Conservation (phyloP, 768 basidiomycete genomes). For the Candolleomyces aberdarensis region DNA sequence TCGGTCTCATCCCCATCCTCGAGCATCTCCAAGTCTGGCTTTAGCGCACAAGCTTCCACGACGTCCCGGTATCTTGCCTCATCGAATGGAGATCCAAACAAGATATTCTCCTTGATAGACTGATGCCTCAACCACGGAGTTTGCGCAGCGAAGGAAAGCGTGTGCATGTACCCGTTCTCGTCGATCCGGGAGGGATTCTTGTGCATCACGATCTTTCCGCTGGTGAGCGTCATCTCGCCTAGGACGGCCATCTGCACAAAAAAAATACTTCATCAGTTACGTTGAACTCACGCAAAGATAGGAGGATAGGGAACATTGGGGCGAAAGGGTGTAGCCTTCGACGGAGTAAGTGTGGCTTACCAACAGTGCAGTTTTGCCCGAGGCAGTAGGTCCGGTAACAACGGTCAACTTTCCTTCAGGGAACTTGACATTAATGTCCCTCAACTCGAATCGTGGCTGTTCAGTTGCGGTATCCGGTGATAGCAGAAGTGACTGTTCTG, state of each 20-base stretch:
- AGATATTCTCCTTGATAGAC: constrained; percentile 77
- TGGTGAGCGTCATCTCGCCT: constrained; percentile 63
- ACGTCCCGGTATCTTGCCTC: constrained; percentile 73
- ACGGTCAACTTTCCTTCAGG: constrained; percentile 70
- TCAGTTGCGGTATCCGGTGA: constrained; percentile 13
- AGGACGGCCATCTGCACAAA: constrained; percentile 58
- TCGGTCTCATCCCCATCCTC: constrained; percentile 87
- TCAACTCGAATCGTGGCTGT: constrained; percentile 62
- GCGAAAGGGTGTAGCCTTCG: too few relatives aligned
- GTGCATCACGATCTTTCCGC: constrained; percentile 54
- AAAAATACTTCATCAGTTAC: not conserved
- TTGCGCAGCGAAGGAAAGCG: constrained; percentile 73
- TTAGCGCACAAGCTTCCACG: constrained; percentile 81
- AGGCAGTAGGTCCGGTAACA: constrained; percentile 76
- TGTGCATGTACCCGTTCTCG: constrained; percentile 55
- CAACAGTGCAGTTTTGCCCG: constrained; percentile 79
- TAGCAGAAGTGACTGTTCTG: constrained; percentile 18
- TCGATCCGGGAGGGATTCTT: constrained; percentile 63
- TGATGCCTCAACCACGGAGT: constrained; percentile 68
- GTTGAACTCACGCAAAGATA: too few relatives aligned
- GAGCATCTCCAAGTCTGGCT: constrained; percentile 75
- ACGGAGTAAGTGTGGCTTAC: constrained; percentile 31
- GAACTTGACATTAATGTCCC: constrained; percentile 65
- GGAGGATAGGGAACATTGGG: too few relatives aligned
- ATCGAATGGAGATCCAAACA: constrained; percentile 72